A percentile compares a stretch with the other conserved stretches of the same genome.
phyloP scores from a whole-genome alignment of 2,329 filamentous ascomycete species.

The Bipolaris victoriae region DNA sequence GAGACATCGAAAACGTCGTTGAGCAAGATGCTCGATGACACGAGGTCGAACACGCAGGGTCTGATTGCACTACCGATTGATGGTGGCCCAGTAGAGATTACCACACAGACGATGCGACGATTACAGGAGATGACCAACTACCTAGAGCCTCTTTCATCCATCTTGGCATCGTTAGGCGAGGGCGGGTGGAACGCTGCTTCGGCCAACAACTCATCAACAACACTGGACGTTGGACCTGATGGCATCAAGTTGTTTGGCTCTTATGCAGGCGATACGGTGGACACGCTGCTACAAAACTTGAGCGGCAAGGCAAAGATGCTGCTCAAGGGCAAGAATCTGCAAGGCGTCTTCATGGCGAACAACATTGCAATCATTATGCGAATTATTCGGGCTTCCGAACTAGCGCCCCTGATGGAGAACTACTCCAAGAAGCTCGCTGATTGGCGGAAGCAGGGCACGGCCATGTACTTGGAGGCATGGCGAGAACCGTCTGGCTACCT shows the following conservation, averaged over 20 bases:
- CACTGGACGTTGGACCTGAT: conserved; percentile 84
- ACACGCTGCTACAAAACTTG: conserved; percentile 75
- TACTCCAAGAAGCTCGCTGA: conserved; percentile 73
- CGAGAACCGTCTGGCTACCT: conserved; percentile 84
- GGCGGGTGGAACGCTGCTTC: conserved; percentile 74
- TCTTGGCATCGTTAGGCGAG: conserved; percentile 90
- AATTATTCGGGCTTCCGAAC: conserved; percentile 80
- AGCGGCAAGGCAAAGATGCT: conserved; percentile 75
- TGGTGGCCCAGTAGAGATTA: conserved; percentile 77
- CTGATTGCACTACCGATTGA: conserved; percentile 76
- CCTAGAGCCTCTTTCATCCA: conserved; percentile 81
- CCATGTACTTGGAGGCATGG: conserved; percentile 84
- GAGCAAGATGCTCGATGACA: conserved; percentile 82
- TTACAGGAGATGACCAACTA: conserved; percentile 88
- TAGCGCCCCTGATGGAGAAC: conserved; percentile 70
- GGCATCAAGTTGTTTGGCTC: conserved; percentile 86
- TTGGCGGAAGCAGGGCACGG: conserved; percentile 86
- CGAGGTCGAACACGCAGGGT: conserved; percentile 69
- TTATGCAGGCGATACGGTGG: conserved; percentile 88
- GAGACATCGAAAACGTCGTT: conserved; percentile 91
- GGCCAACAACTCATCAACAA: conserved; percentile 66
- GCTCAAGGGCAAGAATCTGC: conserved; percentile 74
- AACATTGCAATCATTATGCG: conserved; percentile 83
- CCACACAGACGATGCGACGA: conserved; percentile 83
- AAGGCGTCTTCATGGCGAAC: conserved; percentile 92